Conservation (phyloP, 2,329 filamentous ascomycete genomes). For the Anthostomella pinea region DNA sequence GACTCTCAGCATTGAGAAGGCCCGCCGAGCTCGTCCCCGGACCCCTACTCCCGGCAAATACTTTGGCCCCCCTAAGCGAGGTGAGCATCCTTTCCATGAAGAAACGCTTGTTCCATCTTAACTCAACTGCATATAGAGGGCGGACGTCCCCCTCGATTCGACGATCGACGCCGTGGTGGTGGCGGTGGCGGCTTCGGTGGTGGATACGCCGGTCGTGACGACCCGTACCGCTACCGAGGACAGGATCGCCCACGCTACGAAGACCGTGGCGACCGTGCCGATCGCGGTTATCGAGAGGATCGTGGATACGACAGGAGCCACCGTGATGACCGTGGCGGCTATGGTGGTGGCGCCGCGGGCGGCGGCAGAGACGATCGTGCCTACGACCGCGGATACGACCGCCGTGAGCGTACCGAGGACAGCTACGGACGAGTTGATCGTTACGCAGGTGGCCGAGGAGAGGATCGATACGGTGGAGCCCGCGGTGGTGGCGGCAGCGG, state of each 20-base stretch:
- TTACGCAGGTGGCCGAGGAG: constrained; percentile 24
- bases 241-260: constrained; percentile 36
- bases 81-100: constrained; percentile 50
- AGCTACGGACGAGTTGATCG: constrained; percentile 28
- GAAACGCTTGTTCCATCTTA: constrained; percentile 19
- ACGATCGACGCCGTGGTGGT: constrained; percentile 39
- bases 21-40: constrained; percentile 87
- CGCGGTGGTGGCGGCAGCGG: constrained; percentile 13
- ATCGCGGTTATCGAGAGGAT: constrained; percentile 44
- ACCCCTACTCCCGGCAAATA: constrained; percentile 98
- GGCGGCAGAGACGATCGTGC: constrained; percentile 33
- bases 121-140: constrained; percentile 30
- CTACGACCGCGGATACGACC: constrained; percentile 50
- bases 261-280: constrained; percentile 41
- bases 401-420: constrained; percentile 41
- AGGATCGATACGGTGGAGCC: constrained; percentile 27
- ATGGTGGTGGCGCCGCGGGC: constrained; percentile 21
- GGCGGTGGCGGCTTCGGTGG: constrained; percentile 27
- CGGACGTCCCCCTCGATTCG: constrained; percentile 43
- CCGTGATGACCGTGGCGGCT: constrained; percentile 37
- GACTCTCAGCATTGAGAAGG: constrained; percentile 98
- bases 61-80: constrained; percentile 96
- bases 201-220: constrained; percentile 52
- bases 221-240: constrained; percentile 55
- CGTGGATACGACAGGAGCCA: constrained; percentile 39